phyloP scores from a whole-genome alignment of 108 stramenopile genomes.

The Pseudonitzschia multistriata region DNA sequence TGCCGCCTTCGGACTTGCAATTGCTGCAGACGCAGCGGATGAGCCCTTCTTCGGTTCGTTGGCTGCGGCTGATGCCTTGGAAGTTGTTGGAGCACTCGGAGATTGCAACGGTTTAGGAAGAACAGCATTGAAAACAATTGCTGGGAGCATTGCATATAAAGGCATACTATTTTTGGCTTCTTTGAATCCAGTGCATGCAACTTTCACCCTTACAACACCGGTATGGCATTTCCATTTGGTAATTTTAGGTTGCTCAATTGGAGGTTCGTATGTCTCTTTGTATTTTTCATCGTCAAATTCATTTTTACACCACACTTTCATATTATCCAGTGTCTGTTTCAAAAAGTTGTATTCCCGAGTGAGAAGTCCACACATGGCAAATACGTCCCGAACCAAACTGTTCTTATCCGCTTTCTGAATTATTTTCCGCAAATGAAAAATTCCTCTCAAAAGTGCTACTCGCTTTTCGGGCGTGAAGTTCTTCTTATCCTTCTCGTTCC shows the following conservation, averaged over 20 bases:
- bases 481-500: constrained; percentile 24
- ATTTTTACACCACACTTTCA: constrained; percentile 53
- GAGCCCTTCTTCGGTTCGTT: not conserved
- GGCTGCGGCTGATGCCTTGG: not conserved
- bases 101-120: not conserved
- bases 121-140: not conserved
- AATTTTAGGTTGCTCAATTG: constrained; percentile 9
- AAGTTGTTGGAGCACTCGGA: not conserved
- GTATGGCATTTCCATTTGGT: constrained; percentile 4
- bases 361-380: constrained; percentile 37
- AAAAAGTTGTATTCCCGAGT: constrained; percentile 53
- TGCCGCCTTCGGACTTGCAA: not conserved
- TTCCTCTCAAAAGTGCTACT: constrained; percentile 1
- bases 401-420: constrained; percentile 27
- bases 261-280: constrained; percentile 20
- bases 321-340: constrained; percentile 42
- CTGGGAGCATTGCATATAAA: not conserved
- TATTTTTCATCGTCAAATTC: constrained; percentile 45
- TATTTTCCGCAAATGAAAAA: constrained; percentile 21
- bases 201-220: constrained; percentile 11
- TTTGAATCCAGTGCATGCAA: constrained; percentile 14
- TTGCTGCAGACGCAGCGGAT: not conserved
- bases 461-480: constrained; percentile 22
- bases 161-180: constrained; percentile 5
- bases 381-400: constrained; percentile 35